Base-by-base conservation (phyloP, 2,329 filamentous ascomycete species). In the Waltergamsia citrina region DNA sequence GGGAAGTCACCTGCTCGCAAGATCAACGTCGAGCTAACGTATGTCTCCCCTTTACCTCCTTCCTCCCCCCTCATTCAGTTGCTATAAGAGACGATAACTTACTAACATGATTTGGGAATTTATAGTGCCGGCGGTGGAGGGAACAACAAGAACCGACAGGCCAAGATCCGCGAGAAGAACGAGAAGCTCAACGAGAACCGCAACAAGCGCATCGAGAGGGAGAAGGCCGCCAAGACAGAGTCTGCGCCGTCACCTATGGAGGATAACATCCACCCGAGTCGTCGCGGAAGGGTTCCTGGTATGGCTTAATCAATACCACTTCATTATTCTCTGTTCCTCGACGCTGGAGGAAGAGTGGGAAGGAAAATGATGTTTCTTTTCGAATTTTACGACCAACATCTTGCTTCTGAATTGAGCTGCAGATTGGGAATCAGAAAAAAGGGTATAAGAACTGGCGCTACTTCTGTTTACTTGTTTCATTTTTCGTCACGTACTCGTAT, bases 21-120 rank as follows among this genome's bases (percentile, higher is more conserved):
- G 59, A 93, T 96, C 49, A 95, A 94, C 53, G 84, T 95, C 18
- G 90, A 95, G 62, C 62, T 96, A 44, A 94, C 87, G 72, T 86
- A 59, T 59, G 78, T 71, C 24, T 34, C 31, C n/a, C 23, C 35
- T 34, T 38, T 34, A 18, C 28, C 33, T 33, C 22, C 29, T 10
- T 29, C 16, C 28, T 19, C n/a, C 10, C 29, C 7, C 11, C 9
- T 19, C 11, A 12, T n/a, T 6, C 29, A 14, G n/a, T n/a, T n/a
- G n/a, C n/a, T n/a, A n/a, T n/a, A n/a, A n/a, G n/a, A n/a, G n/a
- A n/a, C n/a, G n/a, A n/a, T n/a, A n/a, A n/a, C n/a, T n/a, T n/a
- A 14, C 4, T 15, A 8, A 14, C 26, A 16, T 15, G 16, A 27
- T 27, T 15, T 28, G 7, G 25, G 8, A 25, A 14, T 6, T 19